Percentiles rank a stretch among this genome's conserved stretches.
phyloP scores from a whole-genome alignment of 129 eudicot species.

The Dittrichia graveolens region DNA sequence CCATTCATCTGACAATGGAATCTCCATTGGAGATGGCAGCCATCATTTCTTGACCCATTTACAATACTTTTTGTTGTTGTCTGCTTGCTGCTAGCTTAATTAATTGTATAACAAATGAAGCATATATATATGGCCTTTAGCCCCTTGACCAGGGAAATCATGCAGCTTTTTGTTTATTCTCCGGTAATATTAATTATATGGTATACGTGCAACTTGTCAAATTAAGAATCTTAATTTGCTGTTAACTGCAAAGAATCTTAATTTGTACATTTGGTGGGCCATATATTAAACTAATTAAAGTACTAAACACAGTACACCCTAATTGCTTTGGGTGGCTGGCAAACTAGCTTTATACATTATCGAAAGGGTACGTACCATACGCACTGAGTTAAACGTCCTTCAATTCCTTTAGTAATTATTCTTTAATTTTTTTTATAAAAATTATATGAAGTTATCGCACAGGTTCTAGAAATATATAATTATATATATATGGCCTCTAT shows the following conservation, averaged over 20 bases:
- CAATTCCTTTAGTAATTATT: background rate
- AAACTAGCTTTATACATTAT: conserved; percentile 22
- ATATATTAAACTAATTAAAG: background rate
- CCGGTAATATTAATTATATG: background rate
- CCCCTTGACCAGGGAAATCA: conserved; percentile 32
- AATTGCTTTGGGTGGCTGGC: conserved; percentile 29
- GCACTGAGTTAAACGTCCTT: background rate
- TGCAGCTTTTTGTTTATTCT: conserved; percentile 27
- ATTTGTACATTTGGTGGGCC: conserved; percentile 24
- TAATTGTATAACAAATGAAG: conserved; percentile 14
- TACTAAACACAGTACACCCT: background rate
- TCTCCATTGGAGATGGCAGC: conserved; percentile 20
- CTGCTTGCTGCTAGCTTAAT: conserved; percentile 15
- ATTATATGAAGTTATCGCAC: no score
- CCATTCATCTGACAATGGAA: conserved; percentile 27
- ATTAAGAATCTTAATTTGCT: conserved; percentile 27
- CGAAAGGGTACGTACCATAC: conserved; percentile 19
- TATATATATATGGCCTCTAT: no score
- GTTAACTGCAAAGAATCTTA: conserved; percentile 19
- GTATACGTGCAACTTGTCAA: conserved; percentile 21
- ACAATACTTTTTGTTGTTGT: conserved; percentile 24
- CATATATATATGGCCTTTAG: background rate
- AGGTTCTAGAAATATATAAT: no score
- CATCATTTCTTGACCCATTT: conserved; percentile 5
- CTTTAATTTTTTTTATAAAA: no score